Percentiles rank a stretch among this genome's conserved stretches.
phyloP scores from a whole-genome alignment of 2,329 filamentous ascomycete species.

The Elsinoe arachidis region DNA sequence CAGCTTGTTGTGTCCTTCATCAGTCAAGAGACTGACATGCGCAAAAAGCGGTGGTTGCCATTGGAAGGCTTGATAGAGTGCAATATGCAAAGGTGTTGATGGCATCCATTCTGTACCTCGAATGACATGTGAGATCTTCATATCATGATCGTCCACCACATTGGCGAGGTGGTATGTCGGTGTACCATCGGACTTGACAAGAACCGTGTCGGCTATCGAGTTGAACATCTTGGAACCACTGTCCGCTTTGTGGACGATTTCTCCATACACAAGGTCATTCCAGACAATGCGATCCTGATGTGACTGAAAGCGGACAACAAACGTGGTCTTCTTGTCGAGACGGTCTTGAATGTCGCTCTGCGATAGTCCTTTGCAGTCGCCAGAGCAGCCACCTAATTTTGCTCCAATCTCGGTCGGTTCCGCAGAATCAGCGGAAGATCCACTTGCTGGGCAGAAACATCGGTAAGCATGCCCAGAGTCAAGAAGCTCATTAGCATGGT shows the following conservation, averaged over 20 bases:
- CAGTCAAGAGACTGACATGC: conserved; percentile 41
- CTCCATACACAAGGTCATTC: conserved; percentile 71
- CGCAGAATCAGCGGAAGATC: conserved; percentile 19
- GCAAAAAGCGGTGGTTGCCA: conserved; percentile 42
- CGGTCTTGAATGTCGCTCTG: conserved; percentile 60
- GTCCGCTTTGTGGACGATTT: conserved; percentile 35
- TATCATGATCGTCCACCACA: conserved; percentile 89
- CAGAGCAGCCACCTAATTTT: conserved; percentile 56
- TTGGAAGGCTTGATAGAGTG: conserved; percentile 42
- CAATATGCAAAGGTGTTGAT: conserved; percentile 72
- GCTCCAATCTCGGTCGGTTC: conserved; percentile 27
- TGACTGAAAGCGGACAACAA: conserved; percentile 68
- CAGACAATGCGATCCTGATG: conserved; percentile 56
- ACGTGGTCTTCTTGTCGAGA: conserved; percentile 58
- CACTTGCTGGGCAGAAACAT: conserved; percentile 77
- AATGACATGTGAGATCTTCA: conserved; percentile 94
- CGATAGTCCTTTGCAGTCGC: conserved; percentile 63
- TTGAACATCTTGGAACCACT: conserved; percentile 23
- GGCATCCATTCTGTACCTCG: conserved; percentile 95
- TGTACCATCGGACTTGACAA: conserved; percentile 83
- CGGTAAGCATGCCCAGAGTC: conserved; percentile 70
- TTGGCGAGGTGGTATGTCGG: conserved; percentile 98
- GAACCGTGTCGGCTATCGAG: conserved; percentile 55
- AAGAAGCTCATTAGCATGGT: conserved; percentile 62
- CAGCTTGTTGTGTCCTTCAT: conserved; percentile 40